Base-by-base conservation (phyloP, 768 basidiomycete species). In the Collybia nuda region DNA sequence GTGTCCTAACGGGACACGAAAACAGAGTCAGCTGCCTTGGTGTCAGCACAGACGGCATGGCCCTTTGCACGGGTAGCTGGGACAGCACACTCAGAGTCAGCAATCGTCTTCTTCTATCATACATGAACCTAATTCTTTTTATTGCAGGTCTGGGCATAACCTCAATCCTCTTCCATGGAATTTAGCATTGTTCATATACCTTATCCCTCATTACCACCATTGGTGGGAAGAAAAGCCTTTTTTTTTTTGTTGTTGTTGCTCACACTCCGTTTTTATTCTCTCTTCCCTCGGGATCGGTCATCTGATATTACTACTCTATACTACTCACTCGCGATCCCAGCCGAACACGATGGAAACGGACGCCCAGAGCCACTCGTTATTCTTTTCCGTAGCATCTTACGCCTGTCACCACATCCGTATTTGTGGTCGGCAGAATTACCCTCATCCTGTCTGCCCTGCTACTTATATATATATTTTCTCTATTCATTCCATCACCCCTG, bases 21-120 rank as follows among this genome's bases (percentile, higher is more conserved):
- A 99, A 99, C 77, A 78, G 96, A 56, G 94, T 99, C 58, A 91
- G 88, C 63, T 98, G 97, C 76, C 72, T 99, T 58, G 96, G 96
- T 48, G 97, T 98, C 57, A 92, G 88, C 57, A 83, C 86, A 40
- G 96, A 99, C 65, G 96, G 96, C 36, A 98, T 98, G 89, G 96
- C 96, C 40, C 85, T 99, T 51, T 98, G 96, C 79, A 99, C 96
- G 29, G 96, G 96, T 45, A 90, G 87, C 67, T 99, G 96, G 96
- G 96, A 99, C 67, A 93, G 91, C 71, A 91, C 93, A 43, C 85
- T 98, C 62, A 87, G 93, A 81, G 94, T 94, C 64, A 61, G 86
- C 35, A 41, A 29, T 40, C 42, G 35, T 12, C 50, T 48, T 32
- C 47, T 23, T 18, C 14, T 19, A 17, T 28, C 9, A 14, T 28